phyloP scores from a whole-genome alignment of 2,329 filamentous ascomycete species.

The Colletotrichum gigasporum region DNA sequence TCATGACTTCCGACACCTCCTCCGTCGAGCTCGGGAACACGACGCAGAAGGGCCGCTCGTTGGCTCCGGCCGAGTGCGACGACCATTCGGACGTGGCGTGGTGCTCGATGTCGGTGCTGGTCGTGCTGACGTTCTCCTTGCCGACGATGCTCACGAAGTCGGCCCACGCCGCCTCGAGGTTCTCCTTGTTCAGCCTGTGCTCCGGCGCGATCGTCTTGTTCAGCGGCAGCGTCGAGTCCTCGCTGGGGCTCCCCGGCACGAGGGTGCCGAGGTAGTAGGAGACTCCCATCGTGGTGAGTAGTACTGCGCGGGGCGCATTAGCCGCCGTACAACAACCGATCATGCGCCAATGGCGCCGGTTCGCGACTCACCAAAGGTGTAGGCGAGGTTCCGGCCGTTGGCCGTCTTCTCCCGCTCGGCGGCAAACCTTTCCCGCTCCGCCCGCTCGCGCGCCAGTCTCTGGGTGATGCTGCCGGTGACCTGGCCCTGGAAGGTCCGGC shows the following conservation, averaged over 20 bases:
- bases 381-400: constrained; percentile 56
- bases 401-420: constrained; percentile 46
- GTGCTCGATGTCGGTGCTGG: constrained; percentile 60
- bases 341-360: not conserved
- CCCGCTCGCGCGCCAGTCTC: constrained; percentile 63
- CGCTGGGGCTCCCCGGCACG: constrained; percentile 59
- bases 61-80: constrained; percentile 59
- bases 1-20: constrained; percentile 88
- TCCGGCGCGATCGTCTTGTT: constrained; percentile 57
- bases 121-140: constrained; percentile 71
- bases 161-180: constrained; percentile 76
- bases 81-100: constrained; percentile 73
- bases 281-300: constrained; percentile 59
- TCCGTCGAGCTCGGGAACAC: constrained; percentile 82
- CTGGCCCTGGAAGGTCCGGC: constrained; percentile 64
- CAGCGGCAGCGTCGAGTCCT: constrained; percentile 69
- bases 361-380: constrained; percentile 61
- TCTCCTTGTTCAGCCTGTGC: constrained; percentile 68
- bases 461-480: constrained; percentile 67
- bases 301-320: constrained; percentile 47
- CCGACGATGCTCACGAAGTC: constrained; percentile 73
- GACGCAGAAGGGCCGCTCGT: constrained; percentile 71
- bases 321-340: not conserved
- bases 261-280: constrained; percentile 69
- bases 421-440: constrained; percentile 61